Evolutionary conservation across 768 basidiomycete genomes (phyloP).

Genomic region (Hemileccinum impolitum): DNA sequence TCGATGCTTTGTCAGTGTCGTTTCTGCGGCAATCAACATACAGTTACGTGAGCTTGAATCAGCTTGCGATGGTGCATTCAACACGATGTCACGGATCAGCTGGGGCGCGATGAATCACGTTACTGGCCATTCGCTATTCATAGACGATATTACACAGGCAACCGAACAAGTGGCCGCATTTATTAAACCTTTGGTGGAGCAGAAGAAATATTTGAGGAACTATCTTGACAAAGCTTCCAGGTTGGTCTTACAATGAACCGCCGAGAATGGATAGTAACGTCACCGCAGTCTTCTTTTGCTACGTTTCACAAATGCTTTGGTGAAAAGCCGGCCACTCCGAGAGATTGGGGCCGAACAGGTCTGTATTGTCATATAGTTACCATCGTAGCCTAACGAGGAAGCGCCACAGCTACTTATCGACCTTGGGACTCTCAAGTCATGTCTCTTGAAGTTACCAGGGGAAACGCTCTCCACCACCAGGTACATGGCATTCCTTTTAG

Average conservation of each 20-base stretch:
- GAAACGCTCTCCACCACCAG: conserved; percentile 55
- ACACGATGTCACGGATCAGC: conserved; percentile 68
- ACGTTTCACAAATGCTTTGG: conserved; percentile 86
- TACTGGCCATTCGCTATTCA: conserved; percentile 80
- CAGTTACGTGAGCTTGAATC: conserved; percentile 83
- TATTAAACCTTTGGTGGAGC: conserved; percentile 80
- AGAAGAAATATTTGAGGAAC: conserved; percentile 92
- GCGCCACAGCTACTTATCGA: conserved; percentile 76
- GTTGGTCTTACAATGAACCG: conserved; percentile 39
- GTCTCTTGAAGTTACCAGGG: conserved; percentile 80
- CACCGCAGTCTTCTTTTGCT: conserved; percentile 68
- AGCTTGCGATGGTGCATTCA: conserved; percentile 77
- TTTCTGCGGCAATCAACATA: conserved; percentile 77
- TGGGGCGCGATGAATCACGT: conserved; percentile 84
- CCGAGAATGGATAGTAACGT: neutral
- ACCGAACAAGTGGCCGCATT: conserved; percentile 74
- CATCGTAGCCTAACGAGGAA: conserved; percentile 7
- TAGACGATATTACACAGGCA: conserved; percentile 69
- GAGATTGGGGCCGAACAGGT: conserved; percentile 97
- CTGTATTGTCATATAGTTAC: conserved; percentile 2
- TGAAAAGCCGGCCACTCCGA: conserved; percentile 85
- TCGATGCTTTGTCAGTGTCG: conserved; percentile 48
- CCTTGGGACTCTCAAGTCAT: conserved; percentile 81
- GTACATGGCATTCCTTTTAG: conserved; percentile 32
- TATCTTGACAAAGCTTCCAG: conserved; percentile 91